phyloP scores from a whole-genome alignment of 768 basidiomycete genomes.

The Tubosaeta brunneosetosa region DNA sequence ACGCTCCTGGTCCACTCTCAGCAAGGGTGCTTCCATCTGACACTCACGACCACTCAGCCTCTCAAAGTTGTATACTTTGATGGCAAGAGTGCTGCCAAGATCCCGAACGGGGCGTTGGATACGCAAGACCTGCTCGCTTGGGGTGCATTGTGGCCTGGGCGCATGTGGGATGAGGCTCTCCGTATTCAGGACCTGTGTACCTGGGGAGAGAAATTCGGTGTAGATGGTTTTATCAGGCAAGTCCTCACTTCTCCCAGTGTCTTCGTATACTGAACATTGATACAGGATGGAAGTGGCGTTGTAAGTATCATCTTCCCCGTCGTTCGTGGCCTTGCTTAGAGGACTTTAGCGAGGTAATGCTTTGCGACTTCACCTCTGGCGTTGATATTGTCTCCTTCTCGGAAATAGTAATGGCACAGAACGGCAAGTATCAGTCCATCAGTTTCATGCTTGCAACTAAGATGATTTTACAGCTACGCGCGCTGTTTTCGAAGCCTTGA shows the following conservation, averaged over 20 bases:
- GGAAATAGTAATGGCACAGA: slow-evolving; percentile 19
- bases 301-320: slow-evolving; percentile 25
- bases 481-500: slow-evolving; percentile 3
- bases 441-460: no score
- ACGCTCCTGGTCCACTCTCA: not conserved
- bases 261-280: not conserved
- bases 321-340: not conserved
- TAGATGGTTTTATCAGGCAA: slow-evolving; percentile 34
- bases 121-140: slow-evolving; percentile 33
- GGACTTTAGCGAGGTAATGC: slow-evolving; percentile 43
- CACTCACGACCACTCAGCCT: slow-evolving; percentile 14
- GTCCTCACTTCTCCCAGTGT: not conserved
- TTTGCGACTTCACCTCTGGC: slow-evolving; percentile 42
- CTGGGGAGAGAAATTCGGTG: slow-evolving; percentile 28
- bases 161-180: slow-evolving; percentile 14
- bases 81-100: slow-evolving; percentile 30
- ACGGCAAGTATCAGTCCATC: not conserved
- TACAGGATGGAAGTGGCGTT: slow-evolving; percentile 47
- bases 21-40: slow-evolving; percentile 17
- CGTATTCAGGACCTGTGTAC: slow-evolving; percentile 28
- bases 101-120: slow-evolving; percentile 30
- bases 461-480: not conserved
- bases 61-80: slow-evolving; percentile 34
- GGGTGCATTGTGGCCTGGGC: slow-evolving; percentile 21
- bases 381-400: slow-evolving; percentile 38